Base-by-base conservation (phyloP, 257 asterid genomes). In the Solanum bulbocastanum region DNA sequence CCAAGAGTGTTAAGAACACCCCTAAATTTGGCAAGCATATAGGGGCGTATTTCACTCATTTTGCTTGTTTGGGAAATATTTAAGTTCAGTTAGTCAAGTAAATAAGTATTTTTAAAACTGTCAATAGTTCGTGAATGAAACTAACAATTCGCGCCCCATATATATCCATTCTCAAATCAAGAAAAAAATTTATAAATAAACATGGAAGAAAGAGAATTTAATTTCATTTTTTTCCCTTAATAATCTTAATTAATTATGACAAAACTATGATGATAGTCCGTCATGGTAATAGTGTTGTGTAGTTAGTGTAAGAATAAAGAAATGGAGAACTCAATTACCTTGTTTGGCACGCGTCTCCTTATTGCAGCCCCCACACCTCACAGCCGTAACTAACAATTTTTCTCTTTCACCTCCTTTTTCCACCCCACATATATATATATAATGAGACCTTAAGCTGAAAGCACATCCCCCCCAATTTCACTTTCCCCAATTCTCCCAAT, bases 291-390 rank as follows among this genome's bases (percentile, higher is more conserved):
- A 68, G 37, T 68, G 75, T 68, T 68, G 75, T 66, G 20, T 68
- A n/a, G 60, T 78, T 79, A 42, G 84, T 27, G 85, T 27, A 81
- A 79, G 40, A 79, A 46, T 44, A 81, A 81, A 44, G 40, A 15
- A 44, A 46, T 44, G 10, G 6, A 81, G 76, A 44, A 85, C 91
- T 92, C 90, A 87, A 91, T 91, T 88, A 88, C 93, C 93, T 92
- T 92, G 89, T 88, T 49, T 27, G 42, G 89, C 93, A 92, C 90
- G 92, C 90, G 90, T 86, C 92, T 66, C 73, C 75, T 56, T 32
- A 10, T 7, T 10, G 75, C 42, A 22, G 36, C 68, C 90, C 33
- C 91, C 91, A 88, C 90, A 62, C 91, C 3, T 3, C 60, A 69
- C 6, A 42, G 33, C 88, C 46, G 27, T 49, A 82, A 81, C 68